Evolutionary conservation across 2,329 filamentous ascomycete genomes (phyloP).

Genomic region (Lomentospora prolificans): DNA sequence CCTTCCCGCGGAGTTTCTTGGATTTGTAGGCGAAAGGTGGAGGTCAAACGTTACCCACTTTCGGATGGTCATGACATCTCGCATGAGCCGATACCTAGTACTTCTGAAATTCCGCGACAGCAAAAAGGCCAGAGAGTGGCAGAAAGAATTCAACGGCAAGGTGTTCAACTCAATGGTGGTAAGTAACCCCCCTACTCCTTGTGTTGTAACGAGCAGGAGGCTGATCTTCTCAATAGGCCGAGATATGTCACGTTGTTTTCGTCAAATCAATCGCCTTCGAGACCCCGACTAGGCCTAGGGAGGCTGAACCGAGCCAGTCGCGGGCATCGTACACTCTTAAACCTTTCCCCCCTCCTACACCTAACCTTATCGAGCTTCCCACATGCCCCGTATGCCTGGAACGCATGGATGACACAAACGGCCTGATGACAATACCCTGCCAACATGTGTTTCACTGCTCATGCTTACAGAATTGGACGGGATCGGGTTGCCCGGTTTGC

Average conservation of each 20-base stretch:
- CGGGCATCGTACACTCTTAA: constrained; percentile 44
- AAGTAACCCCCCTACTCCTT: too few species aligned
- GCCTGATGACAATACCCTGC: constrained; percentile 88
- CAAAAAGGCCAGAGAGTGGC: constrained; percentile 67
- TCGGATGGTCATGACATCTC: constrained; percentile 81
- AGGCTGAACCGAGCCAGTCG: constrained; percentile 33
- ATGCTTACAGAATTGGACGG: constrained; percentile 93
- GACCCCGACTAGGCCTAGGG: constrained; percentile 39
- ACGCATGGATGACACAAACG: constrained; percentile 95
- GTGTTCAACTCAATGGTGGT: constrained; percentile 89
- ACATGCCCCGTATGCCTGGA: constrained; percentile 96
- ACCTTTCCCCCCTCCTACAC: constrained; percentile 59
- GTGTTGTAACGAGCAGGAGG: too few species aligned
- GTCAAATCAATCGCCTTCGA: constrained; percentile 86
- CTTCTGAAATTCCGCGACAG: constrained; percentile 84
- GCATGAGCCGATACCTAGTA: constrained; percentile 87
- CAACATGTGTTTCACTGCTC: constrained; percentile 97
- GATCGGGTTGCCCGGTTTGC: constrained; percentile 87
- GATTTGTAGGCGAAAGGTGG: constrained; percentile 83
- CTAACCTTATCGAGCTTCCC: constrained; percentile 79
- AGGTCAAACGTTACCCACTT: constrained; percentile 84
- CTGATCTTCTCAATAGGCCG: constrained; percentile 45
- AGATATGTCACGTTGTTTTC: constrained; percentile 91
- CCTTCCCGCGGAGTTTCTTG: constrained; percentile 80
- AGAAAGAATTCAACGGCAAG: constrained; percentile 81